These are phyloP conservation scores for Fusarium palustre DNA, from an alignment of 2,329 filamentous ascomycete genomes.

Conservation along the genomic window DNA sequence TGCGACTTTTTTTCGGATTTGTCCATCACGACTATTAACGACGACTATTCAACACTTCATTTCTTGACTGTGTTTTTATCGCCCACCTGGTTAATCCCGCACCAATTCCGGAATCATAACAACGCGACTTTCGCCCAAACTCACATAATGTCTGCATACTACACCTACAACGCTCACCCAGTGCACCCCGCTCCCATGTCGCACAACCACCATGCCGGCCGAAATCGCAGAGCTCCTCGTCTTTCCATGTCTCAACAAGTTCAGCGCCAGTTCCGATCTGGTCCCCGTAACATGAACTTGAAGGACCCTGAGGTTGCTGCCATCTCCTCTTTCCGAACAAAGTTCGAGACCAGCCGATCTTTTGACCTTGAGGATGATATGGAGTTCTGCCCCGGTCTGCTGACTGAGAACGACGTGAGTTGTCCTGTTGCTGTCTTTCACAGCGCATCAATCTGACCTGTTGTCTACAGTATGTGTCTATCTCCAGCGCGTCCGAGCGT, in stretches of 20 bases:
- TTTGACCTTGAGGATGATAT: conserved; percentile 97
- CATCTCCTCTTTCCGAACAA: conserved; percentile 81
- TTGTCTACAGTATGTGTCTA: conserved; percentile 80
- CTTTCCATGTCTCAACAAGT: conserved; percentile 83
- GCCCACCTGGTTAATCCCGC: conserved; percentile 47
- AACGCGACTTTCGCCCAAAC: conserved; percentile 25
- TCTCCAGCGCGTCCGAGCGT: conserved; percentile 92
- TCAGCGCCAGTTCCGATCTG: conserved; percentile 83
- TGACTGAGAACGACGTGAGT: conserved; percentile 94
- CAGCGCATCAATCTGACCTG: conserved; percentile 50
- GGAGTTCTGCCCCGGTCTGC: conserved; percentile 91
- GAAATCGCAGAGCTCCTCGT: conserved; percentile 85
- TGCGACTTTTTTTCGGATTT: conserved; percentile 26
- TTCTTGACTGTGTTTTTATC: conserved; percentile 33
- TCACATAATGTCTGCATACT: conserved; percentile 71
- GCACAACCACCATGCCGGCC: conserved; percentile 85
- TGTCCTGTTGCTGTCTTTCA: conserved; percentile 30
- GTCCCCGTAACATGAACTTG: conserved; percentile 81
- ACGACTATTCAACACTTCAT: conserved; percentile 25
- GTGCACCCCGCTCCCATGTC: conserved; percentile 69
- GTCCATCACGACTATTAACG: conserved; percentile 22
- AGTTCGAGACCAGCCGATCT: conserved; percentile 90
- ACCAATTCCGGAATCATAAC: conserved; percentile 36
- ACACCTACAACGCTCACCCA: conserved; percentile 70
- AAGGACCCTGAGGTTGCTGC: conserved; percentile 83